phyloP scores from a whole-genome alignment of 345 rosid genomes.

The Gossypium bickii region DNA sequence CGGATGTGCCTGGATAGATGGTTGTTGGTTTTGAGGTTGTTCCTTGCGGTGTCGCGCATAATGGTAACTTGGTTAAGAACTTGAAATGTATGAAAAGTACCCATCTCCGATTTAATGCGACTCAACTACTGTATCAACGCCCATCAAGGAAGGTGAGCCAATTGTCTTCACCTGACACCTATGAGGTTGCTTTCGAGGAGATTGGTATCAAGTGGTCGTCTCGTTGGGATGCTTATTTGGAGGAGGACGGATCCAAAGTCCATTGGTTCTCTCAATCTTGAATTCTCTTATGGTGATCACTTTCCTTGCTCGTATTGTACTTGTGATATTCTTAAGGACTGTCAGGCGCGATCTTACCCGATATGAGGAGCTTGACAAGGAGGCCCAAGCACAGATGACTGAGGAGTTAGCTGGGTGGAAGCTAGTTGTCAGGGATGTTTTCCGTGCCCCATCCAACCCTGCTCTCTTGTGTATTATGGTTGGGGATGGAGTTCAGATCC shows the following conservation, averaged over 20 bases:
- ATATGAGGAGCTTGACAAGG: neutral
- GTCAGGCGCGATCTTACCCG: neutral
- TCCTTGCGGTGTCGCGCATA: neutral
- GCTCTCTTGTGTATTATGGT: too few relatives aligned
- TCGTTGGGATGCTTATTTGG: too few relatives aligned
- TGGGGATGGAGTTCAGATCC: neutral
- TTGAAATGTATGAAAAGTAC: neutral
- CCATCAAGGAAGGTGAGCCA: neutral
- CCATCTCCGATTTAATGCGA: neutral
- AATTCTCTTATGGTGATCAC: neutral
- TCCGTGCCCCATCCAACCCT: too few relatives aligned
- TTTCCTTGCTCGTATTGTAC: neutral
- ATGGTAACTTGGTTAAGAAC: too few relatives aligned
- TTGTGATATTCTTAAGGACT: neutral
- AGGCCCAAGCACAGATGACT: neutral
- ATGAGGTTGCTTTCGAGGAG: neutral
- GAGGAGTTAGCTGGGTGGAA: neutral
- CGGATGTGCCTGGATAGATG: neutral
- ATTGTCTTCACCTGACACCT: neutral
- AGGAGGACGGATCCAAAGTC: too few relatives aligned
- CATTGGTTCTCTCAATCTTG: too few relatives aligned
- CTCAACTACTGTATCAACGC: neutral
- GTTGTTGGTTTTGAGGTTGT: neutral
- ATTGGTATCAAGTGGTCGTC: too few relatives aligned
- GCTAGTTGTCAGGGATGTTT: too few relatives aligned